phyloP scores from a whole-genome alignment of 2,329 filamentous ascomycete species.

The Penicillium sumatraense region DNA sequence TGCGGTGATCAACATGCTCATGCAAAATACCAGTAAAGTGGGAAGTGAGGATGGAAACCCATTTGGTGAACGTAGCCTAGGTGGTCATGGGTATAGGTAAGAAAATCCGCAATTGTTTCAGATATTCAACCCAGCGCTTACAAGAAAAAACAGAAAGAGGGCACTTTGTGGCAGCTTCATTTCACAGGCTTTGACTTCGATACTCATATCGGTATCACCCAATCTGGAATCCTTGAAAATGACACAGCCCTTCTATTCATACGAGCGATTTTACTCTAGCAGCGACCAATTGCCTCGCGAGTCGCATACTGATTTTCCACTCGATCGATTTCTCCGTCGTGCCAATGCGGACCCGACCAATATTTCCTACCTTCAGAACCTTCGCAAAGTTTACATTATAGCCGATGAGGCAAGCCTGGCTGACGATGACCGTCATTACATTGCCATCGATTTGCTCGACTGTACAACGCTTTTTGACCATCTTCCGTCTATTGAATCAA shows the following conservation, averaged over 20 bases:
- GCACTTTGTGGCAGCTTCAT: conserved; percentile 7
- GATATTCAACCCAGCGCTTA: not conserved
- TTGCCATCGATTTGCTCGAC: conserved; percentile 14
- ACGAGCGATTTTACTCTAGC: not conserved
- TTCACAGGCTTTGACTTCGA: conserved; percentile 22
- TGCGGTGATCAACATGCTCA: conserved; percentile 25
- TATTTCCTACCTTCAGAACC: conserved; percentile 16
- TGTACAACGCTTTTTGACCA: conserved; percentile 14
- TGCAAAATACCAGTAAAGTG: conserved; percentile 10
- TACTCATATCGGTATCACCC: conserved; percentile 27
- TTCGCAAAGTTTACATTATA: conserved; percentile 20
- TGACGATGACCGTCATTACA: conserved; percentile 11
- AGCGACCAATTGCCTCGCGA: not conserved
- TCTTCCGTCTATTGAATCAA: conserved; percentile 25
- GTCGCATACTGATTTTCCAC: conserved; percentile 10
- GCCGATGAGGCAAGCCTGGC: conserved; percentile 1
- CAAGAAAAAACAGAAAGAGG: not conserved
- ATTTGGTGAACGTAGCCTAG: too few relatives aligned
- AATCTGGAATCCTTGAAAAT: conserved; percentile 19
- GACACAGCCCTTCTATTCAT: conserved; percentile 3
- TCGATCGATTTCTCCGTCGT: conserved; percentile 13
- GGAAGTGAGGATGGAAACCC: not conserved
- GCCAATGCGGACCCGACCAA: conserved; percentile 5
- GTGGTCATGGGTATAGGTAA: not conserved
- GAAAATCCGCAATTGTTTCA: not conserved